Conservation (phyloP, 2,329 filamentous ascomycete genomes). For the Ceratocystis lukuohia region DNA sequence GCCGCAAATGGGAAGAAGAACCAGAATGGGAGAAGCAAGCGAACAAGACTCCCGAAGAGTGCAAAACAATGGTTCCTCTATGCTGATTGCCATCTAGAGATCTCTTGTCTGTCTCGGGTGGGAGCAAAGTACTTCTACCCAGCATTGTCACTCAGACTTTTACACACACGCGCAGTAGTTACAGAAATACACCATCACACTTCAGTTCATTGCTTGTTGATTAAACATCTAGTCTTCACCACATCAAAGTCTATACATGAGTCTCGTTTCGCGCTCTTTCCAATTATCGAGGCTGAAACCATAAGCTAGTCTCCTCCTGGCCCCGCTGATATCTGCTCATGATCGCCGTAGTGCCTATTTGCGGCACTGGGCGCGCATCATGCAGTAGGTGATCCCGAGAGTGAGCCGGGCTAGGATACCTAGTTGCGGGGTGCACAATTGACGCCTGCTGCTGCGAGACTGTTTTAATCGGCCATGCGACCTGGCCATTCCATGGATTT, state of each 20-base stretch:
- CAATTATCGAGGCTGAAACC: not conserved
- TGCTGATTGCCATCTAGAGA: too few species aligned
- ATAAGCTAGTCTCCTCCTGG: not conserved
- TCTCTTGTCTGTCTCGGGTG: too few species aligned
- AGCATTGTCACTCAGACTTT: too few species aligned
- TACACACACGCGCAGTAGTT: too few species aligned
- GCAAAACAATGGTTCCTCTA: too few species aligned
- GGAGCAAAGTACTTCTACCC: too few species aligned
- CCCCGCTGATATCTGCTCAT: not conserved
- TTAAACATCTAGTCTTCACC: not conserved
- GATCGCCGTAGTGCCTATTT: not conserved
- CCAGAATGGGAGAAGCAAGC: too few species aligned
- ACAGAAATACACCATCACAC: too few species aligned
- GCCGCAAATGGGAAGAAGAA: too few species aligned
- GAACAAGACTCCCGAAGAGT: too few species aligned
- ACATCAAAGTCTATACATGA: not conserved
- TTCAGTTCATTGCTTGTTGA: not conserved
- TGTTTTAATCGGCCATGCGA: not conserved
- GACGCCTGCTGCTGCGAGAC: not conserved
- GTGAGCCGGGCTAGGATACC: not conserved
- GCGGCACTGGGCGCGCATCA: not conserved
- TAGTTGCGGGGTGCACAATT: not conserved
- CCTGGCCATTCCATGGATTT: constrained; percentile 3
- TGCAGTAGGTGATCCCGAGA: not conserved
- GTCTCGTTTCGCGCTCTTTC: not conserved